Percentiles rank a stretch among this genome's conserved stretches.
Conservation (phyloP, 2,329 filamentous ascomycete species). For the Rhytidhysteron rufulum region DNA sequence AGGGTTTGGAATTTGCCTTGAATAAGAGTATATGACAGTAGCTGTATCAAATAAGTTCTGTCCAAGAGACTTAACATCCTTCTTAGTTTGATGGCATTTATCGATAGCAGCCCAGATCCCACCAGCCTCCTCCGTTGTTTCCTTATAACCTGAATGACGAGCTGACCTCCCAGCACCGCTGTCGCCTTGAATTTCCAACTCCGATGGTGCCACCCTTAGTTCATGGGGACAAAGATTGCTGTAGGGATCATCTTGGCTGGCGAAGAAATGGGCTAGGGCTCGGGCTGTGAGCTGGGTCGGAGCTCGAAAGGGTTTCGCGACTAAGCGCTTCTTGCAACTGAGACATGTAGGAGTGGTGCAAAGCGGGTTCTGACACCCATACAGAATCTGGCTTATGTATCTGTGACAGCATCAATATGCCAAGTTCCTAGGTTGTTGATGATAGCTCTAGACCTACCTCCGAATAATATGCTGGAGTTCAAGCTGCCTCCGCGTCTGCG, state of each 20-base stretch:
- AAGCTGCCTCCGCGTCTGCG: constrained; percentile 22
- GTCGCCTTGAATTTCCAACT: constrained; percentile 18
- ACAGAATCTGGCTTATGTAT: constrained; percentile 76
- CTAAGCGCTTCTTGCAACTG: constrained; percentile 66
- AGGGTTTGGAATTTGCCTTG: constrained; percentile 26
- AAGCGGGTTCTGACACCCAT: constrained; percentile 66
- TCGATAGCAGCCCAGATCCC: constrained; percentile 16
- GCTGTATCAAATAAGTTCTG: constrained; percentile 51
- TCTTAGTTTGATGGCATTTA: constrained; percentile 32
- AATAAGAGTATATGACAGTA: constrained; percentile 31
- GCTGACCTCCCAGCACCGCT: neutral
- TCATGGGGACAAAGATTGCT: constrained; percentile 60
- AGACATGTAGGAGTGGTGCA: constrained; percentile 79
- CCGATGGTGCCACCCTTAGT: constrained; percentile 28
- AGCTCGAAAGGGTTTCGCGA: constrained; percentile 66
- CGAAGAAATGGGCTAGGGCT: constrained; percentile 74
- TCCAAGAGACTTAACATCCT: constrained; percentile 60
- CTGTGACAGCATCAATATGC: constrained; percentile 41
- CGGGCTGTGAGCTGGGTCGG: constrained; percentile 80
- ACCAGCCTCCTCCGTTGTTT: neutral
- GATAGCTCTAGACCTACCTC: constrained; percentile 15
- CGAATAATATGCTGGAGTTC: constrained; percentile 30
- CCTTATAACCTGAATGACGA: neutral
- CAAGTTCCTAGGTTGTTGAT: no score
- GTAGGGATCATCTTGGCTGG: constrained; percentile 74